Percentiles rank a stretch among this genome's conserved stretches.
Conservation (phyloP, 2,329 filamentous ascomycete species). For the Apiospora koreana region DNA sequence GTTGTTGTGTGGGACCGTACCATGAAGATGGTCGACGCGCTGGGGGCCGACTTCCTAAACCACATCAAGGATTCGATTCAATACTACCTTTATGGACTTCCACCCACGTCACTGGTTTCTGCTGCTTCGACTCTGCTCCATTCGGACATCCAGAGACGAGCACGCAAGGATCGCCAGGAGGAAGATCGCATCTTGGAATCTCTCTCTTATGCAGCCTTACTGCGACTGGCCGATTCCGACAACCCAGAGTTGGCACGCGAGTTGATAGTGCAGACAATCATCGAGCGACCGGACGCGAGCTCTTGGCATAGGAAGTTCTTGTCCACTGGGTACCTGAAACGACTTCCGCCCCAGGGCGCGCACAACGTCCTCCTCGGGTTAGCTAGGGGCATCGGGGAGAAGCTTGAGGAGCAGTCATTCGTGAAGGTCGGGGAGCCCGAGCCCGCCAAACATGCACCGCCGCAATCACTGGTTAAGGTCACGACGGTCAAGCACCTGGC, state of each 20-base stretch:
- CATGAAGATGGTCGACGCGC: neutral
- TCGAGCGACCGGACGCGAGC: slow-evolving; percentile 31
- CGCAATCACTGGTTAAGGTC: slow-evolving; percentile 31
- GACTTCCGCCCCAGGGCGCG: slow-evolving; percentile 27
- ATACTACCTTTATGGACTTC: neutral
- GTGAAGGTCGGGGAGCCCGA: slow-evolving; percentile 19
- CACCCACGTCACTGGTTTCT: neutral
- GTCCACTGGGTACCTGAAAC: slow-evolving; percentile 26
- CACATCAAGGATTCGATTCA: neutral
- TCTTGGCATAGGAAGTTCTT: slow-evolving; percentile 36
- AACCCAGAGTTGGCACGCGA: slow-evolving; percentile 31
- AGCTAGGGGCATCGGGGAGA: slow-evolving; percentile 28
- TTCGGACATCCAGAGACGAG: neutral
- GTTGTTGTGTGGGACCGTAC: neutral
- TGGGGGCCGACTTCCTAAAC: neutral
- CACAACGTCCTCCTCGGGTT: slow-evolving; percentile 29
- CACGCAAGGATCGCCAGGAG: neutral
- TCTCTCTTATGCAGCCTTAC: neutral
- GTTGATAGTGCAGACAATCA: slow-evolving; percentile 31
- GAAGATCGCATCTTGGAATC: neutral
- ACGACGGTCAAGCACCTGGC: slow-evolving; percentile 40
- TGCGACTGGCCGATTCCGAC: slow-evolving; percentile 27
- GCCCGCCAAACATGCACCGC: neutral
- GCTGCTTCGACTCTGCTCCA: neutral
- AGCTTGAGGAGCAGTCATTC: slow-evolving; percentile 24